Conservation (phyloP, 2,329 filamentous ascomycete genomes). For the Triangularia setosa region DNA sequence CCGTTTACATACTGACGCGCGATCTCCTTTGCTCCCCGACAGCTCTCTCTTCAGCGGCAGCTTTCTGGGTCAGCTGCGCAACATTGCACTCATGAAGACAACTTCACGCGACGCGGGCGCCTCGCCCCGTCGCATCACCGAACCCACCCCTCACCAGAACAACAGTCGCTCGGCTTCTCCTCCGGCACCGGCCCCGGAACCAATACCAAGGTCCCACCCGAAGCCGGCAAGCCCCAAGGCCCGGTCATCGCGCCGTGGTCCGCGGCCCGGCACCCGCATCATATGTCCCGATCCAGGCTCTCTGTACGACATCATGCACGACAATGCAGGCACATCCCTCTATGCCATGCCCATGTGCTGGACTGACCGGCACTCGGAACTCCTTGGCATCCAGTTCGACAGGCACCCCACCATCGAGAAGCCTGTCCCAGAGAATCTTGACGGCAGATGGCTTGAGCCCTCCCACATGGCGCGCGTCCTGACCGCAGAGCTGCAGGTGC, state of each 20-base stretch:
- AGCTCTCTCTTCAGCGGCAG: slow-evolving; percentile 28
- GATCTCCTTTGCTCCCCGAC: background rate
- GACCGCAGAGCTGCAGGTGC: slow-evolving; percentile 40
- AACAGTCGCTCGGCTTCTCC: background rate
- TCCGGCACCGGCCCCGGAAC: background rate
- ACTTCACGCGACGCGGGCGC: slow-evolving; percentile 14
- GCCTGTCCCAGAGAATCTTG: slow-evolving; percentile 34
- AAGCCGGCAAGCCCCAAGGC: slow-evolving; percentile 9
- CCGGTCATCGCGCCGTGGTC: slow-evolving; percentile 14
- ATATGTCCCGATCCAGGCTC: slow-evolving; percentile 45
- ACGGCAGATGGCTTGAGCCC: slow-evolving; percentile 28
- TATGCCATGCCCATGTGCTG: slow-evolving; percentile 53
- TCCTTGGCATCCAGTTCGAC: slow-evolving; percentile 46
- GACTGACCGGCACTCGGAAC: slow-evolving; percentile 48
- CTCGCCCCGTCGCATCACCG: slow-evolving; percentile 5
- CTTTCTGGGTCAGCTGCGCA: slow-evolving; percentile 28
- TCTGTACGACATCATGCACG: slow-evolving; percentile 49
- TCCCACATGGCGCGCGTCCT: slow-evolving; percentile 42
- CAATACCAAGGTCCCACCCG: background rate
- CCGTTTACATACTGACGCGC: slow-evolving; percentile 15
- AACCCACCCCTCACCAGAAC: background rate
- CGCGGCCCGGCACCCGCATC: slow-evolving; percentile 29
- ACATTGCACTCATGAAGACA: slow-evolving; percentile 26
- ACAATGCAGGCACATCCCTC: slow-evolving; percentile 45
- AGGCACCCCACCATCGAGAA: slow-evolving; percentile 40